These are phyloP conservation scores for Yamadazyma sp. DNA, from an alignment of 805 yeast genomes.

Conservation along the genomic window DNA sequence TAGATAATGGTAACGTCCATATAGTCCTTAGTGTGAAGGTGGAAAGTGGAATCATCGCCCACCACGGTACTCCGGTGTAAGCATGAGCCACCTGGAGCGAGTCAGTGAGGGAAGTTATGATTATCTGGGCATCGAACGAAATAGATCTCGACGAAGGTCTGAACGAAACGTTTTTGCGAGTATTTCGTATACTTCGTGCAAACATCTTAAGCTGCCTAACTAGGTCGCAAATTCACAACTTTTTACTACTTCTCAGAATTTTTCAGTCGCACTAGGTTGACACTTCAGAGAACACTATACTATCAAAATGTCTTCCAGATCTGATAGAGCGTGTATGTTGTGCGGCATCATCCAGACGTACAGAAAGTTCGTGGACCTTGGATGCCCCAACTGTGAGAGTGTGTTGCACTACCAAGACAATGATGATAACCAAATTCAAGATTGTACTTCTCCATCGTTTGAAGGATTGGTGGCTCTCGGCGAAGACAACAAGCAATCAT, in stretches of 20 bases:
- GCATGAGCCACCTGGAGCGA: slow-evolving; percentile 51
- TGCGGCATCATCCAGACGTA: slow-evolving; percentile 90
- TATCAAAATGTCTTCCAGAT: slow-evolving; percentile 49
- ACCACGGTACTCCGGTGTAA: slow-evolving; percentile 75
- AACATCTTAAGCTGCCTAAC: background rate
- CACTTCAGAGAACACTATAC: no score
- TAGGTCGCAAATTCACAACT: no score
- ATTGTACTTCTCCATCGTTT: slow-evolving; percentile 93
- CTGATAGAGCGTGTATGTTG: slow-evolving; percentile 95
- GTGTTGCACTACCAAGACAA: slow-evolving; percentile 72
- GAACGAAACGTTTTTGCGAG: background rate
- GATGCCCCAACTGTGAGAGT: slow-evolving; percentile 96
- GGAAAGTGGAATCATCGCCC: slow-evolving; percentile 70
- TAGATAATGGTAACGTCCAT: slow-evolving; percentile 77
- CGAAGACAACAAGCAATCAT: slow-evolving; percentile 72
- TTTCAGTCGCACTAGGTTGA: slow-evolving; percentile 1
- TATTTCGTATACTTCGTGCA: background rate
- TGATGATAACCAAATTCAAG: slow-evolving; percentile 82
- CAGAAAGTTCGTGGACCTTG: slow-evolving; percentile 69
- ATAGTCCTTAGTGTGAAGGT: slow-evolving; percentile 64
- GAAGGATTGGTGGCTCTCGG: slow-evolving; percentile 94
- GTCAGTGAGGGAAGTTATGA: slow-evolving; percentile 35
- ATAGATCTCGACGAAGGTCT: background rate
- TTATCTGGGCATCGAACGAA: slow-evolving; percentile 6
- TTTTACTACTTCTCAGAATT: slow-evolving; percentile 1